These are phyloP conservation scores for Adansonia gregorii DNA, from an alignment of 441 rosid species.

Conservation along the genomic window DNA sequence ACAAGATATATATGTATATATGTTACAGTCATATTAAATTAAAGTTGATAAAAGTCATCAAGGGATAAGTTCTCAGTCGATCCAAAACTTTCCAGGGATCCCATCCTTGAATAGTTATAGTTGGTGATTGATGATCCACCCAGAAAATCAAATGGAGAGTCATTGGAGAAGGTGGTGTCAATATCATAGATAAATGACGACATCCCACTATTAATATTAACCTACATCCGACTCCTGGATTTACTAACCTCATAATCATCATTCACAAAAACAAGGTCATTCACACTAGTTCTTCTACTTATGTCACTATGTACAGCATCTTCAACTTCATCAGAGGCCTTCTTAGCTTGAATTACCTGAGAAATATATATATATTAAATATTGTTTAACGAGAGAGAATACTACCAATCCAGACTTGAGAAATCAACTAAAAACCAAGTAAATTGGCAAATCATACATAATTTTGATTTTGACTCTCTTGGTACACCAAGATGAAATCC, in stretches of 20 bases:
- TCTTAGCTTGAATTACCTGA: conserved; percentile 88
- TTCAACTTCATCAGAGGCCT: conserved; percentile 66
- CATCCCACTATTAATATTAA: conserved; percentile 34
- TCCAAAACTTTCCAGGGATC: conserved; percentile 72
- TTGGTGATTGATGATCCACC: conserved; percentile 64
- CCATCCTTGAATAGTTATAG: conserved; percentile 45
- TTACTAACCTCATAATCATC: conserved; percentile 46
- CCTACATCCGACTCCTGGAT: conserved; percentile 46
- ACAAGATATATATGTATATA: neutral
- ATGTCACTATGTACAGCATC: conserved; percentile 49
- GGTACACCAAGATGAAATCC: conserved; percentile 80
- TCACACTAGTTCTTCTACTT: conserved; percentile 45
- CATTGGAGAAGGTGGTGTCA: conserved; percentile 50
- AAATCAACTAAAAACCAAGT: neutral
- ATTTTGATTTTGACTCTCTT: conserved; percentile 58
- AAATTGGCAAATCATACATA: conserved; percentile 52
- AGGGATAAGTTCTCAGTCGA: conserved; percentile 73
- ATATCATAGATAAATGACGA: conserved; percentile 78
- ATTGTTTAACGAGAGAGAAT: too few relatives aligned
- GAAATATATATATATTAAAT: neutral
- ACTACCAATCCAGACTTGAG: neutral
- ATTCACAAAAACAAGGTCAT: conserved; percentile 46
- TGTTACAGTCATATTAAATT: neutral
- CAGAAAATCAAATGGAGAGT: conserved; percentile 79
- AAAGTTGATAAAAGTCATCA: conserved; percentile 68